Evolutionary conservation across 140 eudicot species (phyloP).

Genomic region (Senecio squalidus): DNA sequence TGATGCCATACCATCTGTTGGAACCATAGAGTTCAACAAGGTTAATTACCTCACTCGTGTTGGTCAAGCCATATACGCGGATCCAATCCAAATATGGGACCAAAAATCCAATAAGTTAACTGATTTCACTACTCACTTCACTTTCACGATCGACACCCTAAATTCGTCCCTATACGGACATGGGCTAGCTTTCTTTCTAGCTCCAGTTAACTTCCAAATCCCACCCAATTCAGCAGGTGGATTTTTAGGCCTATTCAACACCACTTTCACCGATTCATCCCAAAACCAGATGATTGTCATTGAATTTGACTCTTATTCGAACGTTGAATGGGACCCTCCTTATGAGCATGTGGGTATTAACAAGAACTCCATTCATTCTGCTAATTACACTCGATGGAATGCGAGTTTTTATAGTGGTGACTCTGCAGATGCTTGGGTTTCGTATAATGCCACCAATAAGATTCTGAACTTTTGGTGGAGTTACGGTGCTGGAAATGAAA

Average conservation of each 20-base stretch:
- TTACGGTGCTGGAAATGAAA: constrained; percentile 10
- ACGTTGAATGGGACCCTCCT: constrained; percentile 34
- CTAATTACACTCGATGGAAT: constrained; percentile 24
- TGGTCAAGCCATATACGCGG: constrained; percentile 30
- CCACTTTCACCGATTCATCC: constrained; percentile 1
- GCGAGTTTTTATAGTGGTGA: constrained; percentile 32
- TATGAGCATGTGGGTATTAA: constrained; percentile 45
- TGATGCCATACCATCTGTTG: constrained; percentile 27
- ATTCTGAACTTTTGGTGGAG: constrained; percentile 27
- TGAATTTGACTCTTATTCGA: constrained; percentile 34
- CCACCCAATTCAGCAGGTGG: constrained; percentile 40
- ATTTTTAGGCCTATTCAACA: constrained; percentile 39
- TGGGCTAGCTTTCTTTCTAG: constrained; percentile 50
- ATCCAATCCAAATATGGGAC: constrained; percentile 35
- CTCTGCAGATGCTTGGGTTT: constrained; percentile 34
- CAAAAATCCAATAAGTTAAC: constrained; percentile 18
- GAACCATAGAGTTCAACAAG: constrained; percentile 16
- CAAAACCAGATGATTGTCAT: constrained; percentile 23
- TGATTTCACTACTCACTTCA: constrained; percentile 36
- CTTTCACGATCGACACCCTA: constrained; percentile 21
- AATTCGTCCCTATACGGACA: constrained; percentile 9
- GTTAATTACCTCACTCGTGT: constrained; percentile 13
- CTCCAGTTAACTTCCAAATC: constrained; percentile 34
- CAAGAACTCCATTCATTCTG: constrained; percentile 27
- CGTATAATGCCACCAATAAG: constrained; percentile 34